Evolutionary conservation across 2,329 filamentous ascomycete species (phyloP), one percentile per base, ranked within the genome.

Genomic region (Aspergillus uvarum): DNA sequence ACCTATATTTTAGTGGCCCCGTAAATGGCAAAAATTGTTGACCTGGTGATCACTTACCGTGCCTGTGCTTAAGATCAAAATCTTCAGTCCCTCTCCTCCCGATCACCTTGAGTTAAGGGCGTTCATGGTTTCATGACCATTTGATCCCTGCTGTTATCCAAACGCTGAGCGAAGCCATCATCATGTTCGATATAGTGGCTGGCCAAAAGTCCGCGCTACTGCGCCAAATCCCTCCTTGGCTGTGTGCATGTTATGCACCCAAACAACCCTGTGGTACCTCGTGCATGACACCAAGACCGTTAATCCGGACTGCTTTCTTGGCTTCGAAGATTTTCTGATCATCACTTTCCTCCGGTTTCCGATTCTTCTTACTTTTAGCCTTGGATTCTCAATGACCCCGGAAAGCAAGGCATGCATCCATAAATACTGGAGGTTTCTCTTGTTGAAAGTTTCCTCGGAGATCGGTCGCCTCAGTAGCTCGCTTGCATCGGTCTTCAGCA

Each of bases 31-130:
- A 44, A n/a, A 48, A 14, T 38, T 35, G 26, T 53, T 47, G 14
- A 12, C n/a, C 19, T 47, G 47, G 12, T 54, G 48, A n/a, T 48
- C 52, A 48, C 32, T 56, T 42, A 53, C 11, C 32, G 32, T 35
- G 14, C 49, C 42, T 53, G 56, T 47, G 24, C 52, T 51, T 52
- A 8, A 57, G 21, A 47, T 54, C 19, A 35, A 52, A 44, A 44
- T 44, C 38, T 26, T 47, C 49, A 47, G 14, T 3, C 19, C 8
- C 22, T 7, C 22, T 7, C 10, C 47, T 42, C 53, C 53, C 53
- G 32, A 42, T 32, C 44, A 29, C 19, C 47, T 32, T 11, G 16
- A 24, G 19, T 50, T 50, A 3, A n/a, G 29, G 32, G 19, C 19
- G 24, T 42, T 56, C 54, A 51, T 56, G 19, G 16, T 54, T 49